phyloP scores from a whole-genome alignment of 768 basidiomycete species.

The Podaxis sp. region DNA sequence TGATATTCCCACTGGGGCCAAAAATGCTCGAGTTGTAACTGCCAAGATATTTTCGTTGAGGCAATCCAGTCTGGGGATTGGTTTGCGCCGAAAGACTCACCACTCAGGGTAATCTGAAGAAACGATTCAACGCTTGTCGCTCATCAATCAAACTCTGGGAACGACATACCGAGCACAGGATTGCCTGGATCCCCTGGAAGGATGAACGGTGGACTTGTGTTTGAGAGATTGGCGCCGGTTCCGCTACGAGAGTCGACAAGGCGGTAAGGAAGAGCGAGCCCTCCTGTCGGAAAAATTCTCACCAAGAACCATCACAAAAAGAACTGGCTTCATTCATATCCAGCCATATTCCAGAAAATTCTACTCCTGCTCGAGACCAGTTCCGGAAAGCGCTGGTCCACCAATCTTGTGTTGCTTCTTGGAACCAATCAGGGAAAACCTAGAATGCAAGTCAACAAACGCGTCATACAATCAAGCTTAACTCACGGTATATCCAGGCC shows the following conservation, averaged over 20 bases:
- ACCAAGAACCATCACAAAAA: slow-evolving; percentile 36
- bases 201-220: slow-evolving; percentile 52
- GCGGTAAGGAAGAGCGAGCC: background rate
- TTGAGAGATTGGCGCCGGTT: slow-evolving; percentile 53
- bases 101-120: slow-evolving; percentile 65
- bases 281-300: slow-evolving; percentile 6
- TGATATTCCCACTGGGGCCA: slow-evolving; percentile 75
- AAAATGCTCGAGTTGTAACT: slow-evolving; percentile 64
- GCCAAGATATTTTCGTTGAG: slow-evolving; percentile 10
- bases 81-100: slow-evolving; percentile 29
- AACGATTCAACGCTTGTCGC: slow-evolving; percentile 6
- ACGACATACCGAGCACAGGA: slow-evolving; percentile 36
- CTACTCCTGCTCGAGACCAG: slow-evolving; percentile 29
- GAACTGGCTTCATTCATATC: slow-evolving; percentile 38
- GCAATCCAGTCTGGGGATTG: slow-evolving; percentile 4
- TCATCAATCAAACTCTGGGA: slow-evolving; percentile 1
- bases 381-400: slow-evolving; percentile 33
- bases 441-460: slow-evolving; percentile 4
- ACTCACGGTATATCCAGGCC: slow-evolving; percentile 71
- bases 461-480: background rate
- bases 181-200: slow-evolving; percentile 60
- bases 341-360: slow-evolving; percentile 34
- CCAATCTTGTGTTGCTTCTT: slow-evolving; percentile 29
- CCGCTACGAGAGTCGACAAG: slow-evolving; percentile 38
- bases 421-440: slow-evolving; percentile 35